Conservation (phyloP, 2,329 filamentous ascomycete genomes). For the Xylariaceae sp. region DNA sequence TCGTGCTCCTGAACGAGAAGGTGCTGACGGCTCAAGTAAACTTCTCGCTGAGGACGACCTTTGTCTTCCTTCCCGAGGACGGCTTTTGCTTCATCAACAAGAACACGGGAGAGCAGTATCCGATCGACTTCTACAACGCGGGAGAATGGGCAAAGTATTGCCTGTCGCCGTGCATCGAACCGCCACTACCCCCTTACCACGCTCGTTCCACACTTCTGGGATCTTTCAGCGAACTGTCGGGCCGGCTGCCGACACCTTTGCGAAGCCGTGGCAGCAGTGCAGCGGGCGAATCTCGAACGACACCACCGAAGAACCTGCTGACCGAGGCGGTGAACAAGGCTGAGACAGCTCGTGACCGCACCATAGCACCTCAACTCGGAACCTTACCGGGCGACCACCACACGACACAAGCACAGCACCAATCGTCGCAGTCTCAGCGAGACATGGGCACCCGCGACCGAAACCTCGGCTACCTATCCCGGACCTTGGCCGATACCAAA, state of each 20-base stretch:
- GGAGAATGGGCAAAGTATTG: constrained; percentile 73
- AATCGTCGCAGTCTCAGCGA: constrained; percentile 7
- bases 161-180: constrained; percentile 68
- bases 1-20: constrained; percentile 80
- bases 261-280: constrained; percentile 37
- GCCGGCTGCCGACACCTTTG: constrained; percentile 35
- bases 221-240: constrained; percentile 40
- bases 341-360: constrained; percentile 28
- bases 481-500: constrained; percentile 64
- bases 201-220: constrained; percentile 31
- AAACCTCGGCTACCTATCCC: constrained; percentile 58
- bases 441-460: constrained; percentile 44
- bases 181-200: constrained; percentile 53
- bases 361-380: constrained; percentile 41
- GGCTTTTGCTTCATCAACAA: constrained; percentile 84
- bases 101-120: constrained; percentile 70
- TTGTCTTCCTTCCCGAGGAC: constrained; percentile 76
- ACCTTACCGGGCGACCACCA: constrained; percentile 21
- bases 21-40: constrained; percentile 89
- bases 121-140: constrained; percentile 74
- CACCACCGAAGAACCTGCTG: constrained; percentile 12
- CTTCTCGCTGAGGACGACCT: constrained; percentile 83
- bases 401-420: constrained; percentile 20
- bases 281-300: constrained; percentile 16
- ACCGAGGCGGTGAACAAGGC: constrained; percentile 21